A percentile compares a stretch with the other conserved stretches of the same genome.
These are phyloP conservation scores for Blastobotrys elegans DNA, from an alignment of 1,139 yeast genomes.

Conservation along the genomic window DNA sequence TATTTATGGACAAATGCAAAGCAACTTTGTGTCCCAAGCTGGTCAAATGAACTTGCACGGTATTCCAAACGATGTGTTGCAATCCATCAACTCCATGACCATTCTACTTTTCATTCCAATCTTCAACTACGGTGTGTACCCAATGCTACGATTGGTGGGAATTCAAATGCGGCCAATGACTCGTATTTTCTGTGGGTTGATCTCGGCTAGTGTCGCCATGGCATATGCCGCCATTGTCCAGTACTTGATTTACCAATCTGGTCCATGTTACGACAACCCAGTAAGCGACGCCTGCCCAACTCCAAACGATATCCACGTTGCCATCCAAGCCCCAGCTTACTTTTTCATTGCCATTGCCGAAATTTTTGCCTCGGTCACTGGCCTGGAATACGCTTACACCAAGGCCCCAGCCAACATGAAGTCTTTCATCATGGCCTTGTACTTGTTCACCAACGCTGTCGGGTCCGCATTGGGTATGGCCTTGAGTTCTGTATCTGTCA, in stretches of 20 bases:
- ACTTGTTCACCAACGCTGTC: conserved; percentile 55
- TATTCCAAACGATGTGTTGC: conserved; percentile 63
- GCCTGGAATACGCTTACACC: conserved; percentile 65
- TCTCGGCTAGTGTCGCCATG: conserved; percentile 66
- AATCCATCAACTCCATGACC: conserved; percentile 57
- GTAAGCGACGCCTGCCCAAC: conserved; percentile 31
- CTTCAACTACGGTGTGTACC: conserved; percentile 50
- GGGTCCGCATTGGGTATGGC: conserved; percentile 76
- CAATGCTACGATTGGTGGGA: conserved; percentile 47
- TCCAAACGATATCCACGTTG: conserved; percentile 55
- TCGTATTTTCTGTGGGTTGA: conserved; percentile 70
- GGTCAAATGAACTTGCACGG: conserved; percentile 60
- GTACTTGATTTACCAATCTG: conserved; percentile 62
- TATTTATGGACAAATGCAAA: conserved; percentile 46
- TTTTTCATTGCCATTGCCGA: conserved; percentile 58
- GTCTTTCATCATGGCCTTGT: conserved; percentile 60
- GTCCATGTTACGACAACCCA: conserved; percentile 63
- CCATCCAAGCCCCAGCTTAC: conserved; percentile 39
- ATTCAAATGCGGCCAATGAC: conserved; percentile 50
- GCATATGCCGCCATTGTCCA: conserved; percentile 80
- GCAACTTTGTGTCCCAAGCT: conserved; percentile 62
- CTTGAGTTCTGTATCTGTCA: conserved; percentile 55
- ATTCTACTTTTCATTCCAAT: conserved; percentile 60
- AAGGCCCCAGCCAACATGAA: conserved; percentile 65
- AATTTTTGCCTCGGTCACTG: conserved; percentile 62